Evolutionary conservation across 306 rosid genomes (phyloP), one percentile per base, ranked within the genome.

Genomic region (Echinosophora koreensis): DNA sequence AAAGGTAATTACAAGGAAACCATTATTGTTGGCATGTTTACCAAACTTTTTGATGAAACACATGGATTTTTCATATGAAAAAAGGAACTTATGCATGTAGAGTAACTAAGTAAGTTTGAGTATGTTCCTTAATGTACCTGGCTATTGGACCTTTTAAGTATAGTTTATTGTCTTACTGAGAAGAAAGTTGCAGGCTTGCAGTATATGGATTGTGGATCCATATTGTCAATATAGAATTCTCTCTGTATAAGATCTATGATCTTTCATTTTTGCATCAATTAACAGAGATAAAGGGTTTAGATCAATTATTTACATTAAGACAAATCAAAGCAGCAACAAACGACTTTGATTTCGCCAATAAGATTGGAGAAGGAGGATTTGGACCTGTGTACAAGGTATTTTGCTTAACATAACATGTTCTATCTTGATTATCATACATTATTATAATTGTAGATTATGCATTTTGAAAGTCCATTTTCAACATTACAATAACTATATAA

Each of bases 351-450:
- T 37, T 16, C 27, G 55, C 79, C 14, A 87, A 87, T 65, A 91
- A 91, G 84, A 86, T 91, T 62, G 93, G 93, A 12, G 96, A 91
- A 78, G 93, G 96, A 73, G 96, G 92, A 62, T 91, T 91, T 74
- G 93, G 93, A 58, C 78, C 84, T 5, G 91, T 91, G 44, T 91
- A 69, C 76, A 91, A 89, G 93, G 93, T 89, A 81, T 66, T 61
- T 15, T 30, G 0, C 37, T 15, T 42, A 16, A 51, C 17, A n/a
- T 6, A 9, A 14, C 59, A 75, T 13, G 9, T 72, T 64, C 11
- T 46, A n/a, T n/a, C 27, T 72, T 34, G 1, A 22, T 46, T 72
- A 11, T 39, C 51, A 18, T 44, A 56, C 17, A 15, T 61, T 51
- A 15, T 66, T 50, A 6, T 59, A 16, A 52, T 7, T 71, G 10